Evolutionary conservation across 768 basidiomycete genomes (phyloP), one percentile per base, ranked within the genome.

Genomic region (Podaxis sp.): DNA sequence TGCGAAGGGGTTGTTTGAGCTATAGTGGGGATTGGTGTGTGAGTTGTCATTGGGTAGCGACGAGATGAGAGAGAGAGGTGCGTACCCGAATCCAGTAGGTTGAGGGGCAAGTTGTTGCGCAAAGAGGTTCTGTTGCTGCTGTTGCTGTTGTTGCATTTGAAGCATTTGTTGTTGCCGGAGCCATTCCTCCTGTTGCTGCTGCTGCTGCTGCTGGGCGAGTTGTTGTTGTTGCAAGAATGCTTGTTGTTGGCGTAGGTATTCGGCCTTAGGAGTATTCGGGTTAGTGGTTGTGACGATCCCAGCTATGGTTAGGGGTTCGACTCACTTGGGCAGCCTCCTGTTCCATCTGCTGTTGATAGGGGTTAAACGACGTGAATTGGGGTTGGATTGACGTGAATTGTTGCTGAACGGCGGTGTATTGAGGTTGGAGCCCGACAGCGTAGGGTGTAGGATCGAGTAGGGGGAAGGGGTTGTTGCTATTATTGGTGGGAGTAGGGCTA

Each of bases 1-100:
- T 0, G 95, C 96, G 69, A 99, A 99, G 0, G 97, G 97, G 72
- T 99, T 99, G 82, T 99, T 99, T 38, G 93, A 90, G 8, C 93
- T 93, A 67, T 50, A 13, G 15, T 5, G n/a, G n/a, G 4, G 24
- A 20, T 22, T 49, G n/a, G 48, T 22, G n/a, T 10, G 22, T 49
- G 11, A 26, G 22, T 8, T 24, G 12, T 11, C 22, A 50, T 11
- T 28, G 49, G 24, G 10, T 10, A 20, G 22, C 20, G 48, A 20
- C 11, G 48, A 13, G 20, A 3, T 22, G n/a, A 61, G 49, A n/a
- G 12, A 30, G 52, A 22, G 10, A 3, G 37, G 15, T 17, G 37
- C 87, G 30, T 68, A 88, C 86, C 90, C 90, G 60, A 91, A 93
- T 20, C 90, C 89, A 7, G 91, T 93, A 4, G 88, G 86, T 65